Evolutionary conservation across 202 grass and related monocot species (phyloP).

Genomic region (Elaeis oleifera): DNA sequence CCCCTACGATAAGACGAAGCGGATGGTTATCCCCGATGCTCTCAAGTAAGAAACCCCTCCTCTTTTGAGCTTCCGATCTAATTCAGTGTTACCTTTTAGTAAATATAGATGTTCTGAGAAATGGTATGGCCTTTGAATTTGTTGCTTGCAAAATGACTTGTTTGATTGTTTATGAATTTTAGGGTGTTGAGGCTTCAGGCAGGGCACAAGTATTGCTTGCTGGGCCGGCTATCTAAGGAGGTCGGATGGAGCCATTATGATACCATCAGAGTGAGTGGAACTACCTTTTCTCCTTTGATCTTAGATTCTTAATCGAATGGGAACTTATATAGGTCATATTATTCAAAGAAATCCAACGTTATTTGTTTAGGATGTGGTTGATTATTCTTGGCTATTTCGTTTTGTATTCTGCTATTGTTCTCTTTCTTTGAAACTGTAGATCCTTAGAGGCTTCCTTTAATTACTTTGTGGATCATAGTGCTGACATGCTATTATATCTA

Average conservation of each 20-base stretch:
- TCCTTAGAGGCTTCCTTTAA: too few relatives aligned
- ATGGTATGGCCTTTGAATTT: not conserved
- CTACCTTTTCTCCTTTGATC: not conserved
- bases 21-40: slow-evolving; percentile 78
- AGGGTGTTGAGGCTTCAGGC: slow-evolving; percentile 22
- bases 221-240: too few relatives aligned
- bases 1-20: slow-evolving; percentile 81
- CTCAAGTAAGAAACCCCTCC: slow-evolving; percentile 36
- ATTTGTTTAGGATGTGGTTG: too few relatives aligned
- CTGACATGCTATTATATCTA: too few relatives aligned
- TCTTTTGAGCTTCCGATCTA: not conserved
- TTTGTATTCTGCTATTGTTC: too few relatives aligned
- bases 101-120: not conserved
- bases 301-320: not conserved
- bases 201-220: too few relatives aligned
- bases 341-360: too few relatives aligned
- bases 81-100: not conserved
- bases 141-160: not conserved
- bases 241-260: slow-evolving; percentile 24
- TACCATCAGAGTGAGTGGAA: slow-evolving; percentile 29
- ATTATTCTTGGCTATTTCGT: too few relatives aligned
- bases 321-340: not conserved
- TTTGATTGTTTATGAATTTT: not conserved
- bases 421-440: too few relatives aligned
- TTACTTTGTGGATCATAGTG: too few relatives aligned